Percentiles rank a stretch among this genome's conserved stretches.
Conservation (phyloP, 2,329 filamentous ascomycete species). For the Sclerotinia sclerotiorum region DNA sequence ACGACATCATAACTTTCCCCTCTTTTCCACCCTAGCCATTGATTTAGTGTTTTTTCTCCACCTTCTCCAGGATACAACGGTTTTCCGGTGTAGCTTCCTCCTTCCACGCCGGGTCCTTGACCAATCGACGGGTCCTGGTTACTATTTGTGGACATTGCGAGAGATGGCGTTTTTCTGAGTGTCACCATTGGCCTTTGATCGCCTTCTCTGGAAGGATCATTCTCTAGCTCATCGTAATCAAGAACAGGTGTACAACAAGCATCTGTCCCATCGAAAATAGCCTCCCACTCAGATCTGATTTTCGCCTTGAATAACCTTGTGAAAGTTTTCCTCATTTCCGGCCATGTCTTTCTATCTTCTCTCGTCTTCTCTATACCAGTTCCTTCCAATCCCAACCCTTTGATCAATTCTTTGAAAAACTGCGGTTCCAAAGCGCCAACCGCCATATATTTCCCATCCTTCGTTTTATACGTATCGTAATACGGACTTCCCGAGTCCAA, state of each 20-base stretch:
- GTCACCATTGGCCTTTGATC: conserved; percentile 72
- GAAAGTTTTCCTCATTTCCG: conserved; percentile 61
- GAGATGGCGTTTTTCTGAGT: conserved; percentile 66
- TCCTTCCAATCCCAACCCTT: conserved; percentile 61
- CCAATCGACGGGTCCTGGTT: conserved; percentile 45
- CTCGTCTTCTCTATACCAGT: conserved; percentile 54
- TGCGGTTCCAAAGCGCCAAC: conserved; percentile 89
- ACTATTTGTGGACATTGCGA: conserved; percentile 55
- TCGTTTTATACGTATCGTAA: conserved; percentile 86
- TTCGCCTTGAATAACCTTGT: conserved; percentile 64
- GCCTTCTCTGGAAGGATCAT: conserved; percentile 51
- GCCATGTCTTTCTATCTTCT: conserved; percentile 65
- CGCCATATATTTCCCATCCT: conserved; percentile 75
- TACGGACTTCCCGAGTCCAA: conserved; percentile 84
- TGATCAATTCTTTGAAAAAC: conserved; percentile 71
- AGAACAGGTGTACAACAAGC: conserved; percentile 91
- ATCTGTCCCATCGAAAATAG: conserved; percentile 83
- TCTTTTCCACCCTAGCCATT: conserved; percentile 76
- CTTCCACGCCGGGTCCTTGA: conserved; percentile 64
- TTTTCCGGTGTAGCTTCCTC: conserved; percentile 64
- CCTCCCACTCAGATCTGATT: conserved; percentile 78
- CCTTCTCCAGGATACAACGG: conserved; percentile 66
- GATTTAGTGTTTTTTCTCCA: conserved; percentile 65
- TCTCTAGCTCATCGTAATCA: conserved; percentile 69
- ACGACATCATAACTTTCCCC: conserved; percentile 69